Evolutionary conservation across 495 filamentous ascomycete species (phyloP), one percentile per base, ranked within the genome.

Genomic region (Astrocystis sublimbata): DNA sequence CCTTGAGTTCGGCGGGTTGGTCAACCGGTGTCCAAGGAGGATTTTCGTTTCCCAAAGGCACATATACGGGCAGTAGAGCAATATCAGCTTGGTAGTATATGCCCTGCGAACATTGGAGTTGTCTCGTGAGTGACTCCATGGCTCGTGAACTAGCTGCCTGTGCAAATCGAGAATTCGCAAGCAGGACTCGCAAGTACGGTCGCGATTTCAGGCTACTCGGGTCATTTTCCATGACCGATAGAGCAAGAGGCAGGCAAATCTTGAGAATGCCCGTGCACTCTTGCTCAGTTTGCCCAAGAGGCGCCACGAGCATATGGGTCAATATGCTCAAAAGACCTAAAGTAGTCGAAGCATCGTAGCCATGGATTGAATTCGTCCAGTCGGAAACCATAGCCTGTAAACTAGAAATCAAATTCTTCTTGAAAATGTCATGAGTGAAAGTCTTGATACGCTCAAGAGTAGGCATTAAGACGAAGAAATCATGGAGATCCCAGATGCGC

Each of bases 401-500:
- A 26, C 58, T 52, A 2, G 58, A n/a, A 40, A 60, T 52, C 46
- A 50, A 52, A 31, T 42, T 46, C 17, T 50, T 60, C 7, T 5
- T 8, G 15, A 60, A 60, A 23, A 60, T 52, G 17, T 41, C 46
- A n/a, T 60, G 12, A 12, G 24, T 51, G 19, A 60, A 17, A 6
- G 46, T n/a, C 42, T 52, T 51, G 3, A 60, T 52, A n/a, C 52
- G 31, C 5, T 50, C 46, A 4, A 60, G 26, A 7, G 45, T 52
- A 1, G 58, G 58, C 46, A 51, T 36, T 21, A 41, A 26, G 15
- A 60, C 35, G 4, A 60, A 12, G 6, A 60, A 23, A 24, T 60
- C 58, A 15, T 60, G 58, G 23, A 60, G 33, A 24, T 60, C 58
- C 58, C 58, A 60, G 13, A 60, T 51, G 35, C 58, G 58, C 42